Percentiles rank a stretch among this genome's conserved stretches.
phyloP scores from a whole-genome alignment of 371 early-diverging fungal species.

The Blakeslea trispora region DNA sequence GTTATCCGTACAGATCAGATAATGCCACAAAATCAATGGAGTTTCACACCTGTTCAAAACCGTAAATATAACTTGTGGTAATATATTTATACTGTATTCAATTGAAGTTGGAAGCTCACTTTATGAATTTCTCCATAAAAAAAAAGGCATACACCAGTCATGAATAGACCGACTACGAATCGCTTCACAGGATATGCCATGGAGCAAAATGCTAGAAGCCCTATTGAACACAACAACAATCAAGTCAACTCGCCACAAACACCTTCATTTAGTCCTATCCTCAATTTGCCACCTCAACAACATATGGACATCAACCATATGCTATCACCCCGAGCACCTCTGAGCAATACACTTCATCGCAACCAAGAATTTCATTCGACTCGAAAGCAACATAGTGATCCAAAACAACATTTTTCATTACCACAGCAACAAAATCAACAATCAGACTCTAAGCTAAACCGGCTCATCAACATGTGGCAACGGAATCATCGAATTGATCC shows the following conservation, averaged over 20 bases:
- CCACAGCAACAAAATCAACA: slow-evolving; percentile 4
- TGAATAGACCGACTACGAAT: background rate
- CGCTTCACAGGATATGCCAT: background rate
- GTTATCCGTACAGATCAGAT: slow-evolving; percentile 38
- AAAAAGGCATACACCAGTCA: background rate
- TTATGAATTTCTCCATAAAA: background rate
- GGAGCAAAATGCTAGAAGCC: background rate
- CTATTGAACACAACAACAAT: slow-evolving; percentile 9
- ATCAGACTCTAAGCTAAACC: slow-evolving; percentile 21
- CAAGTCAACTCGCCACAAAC: slow-evolving; percentile 1
- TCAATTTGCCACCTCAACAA: slow-evolving; percentile 15
- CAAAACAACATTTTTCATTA: background rate
- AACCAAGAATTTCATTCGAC: no score
- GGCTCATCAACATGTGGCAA: slow-evolving; percentile 26
- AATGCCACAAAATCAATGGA: slow-evolving; percentile 22
- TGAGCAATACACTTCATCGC: slow-evolving; percentile 22
- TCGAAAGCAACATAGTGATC: slow-evolving; percentile 9
- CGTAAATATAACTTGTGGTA: slow-evolving; percentile 13
- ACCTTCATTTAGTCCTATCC: background rate
- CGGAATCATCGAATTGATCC: slow-evolving; percentile 22
- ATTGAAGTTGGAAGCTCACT: no score
- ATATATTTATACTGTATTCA: no score
- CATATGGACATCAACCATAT: slow-evolving; percentile 33
- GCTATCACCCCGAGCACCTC: slow-evolving; percentile 29
- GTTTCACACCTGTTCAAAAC: slow-evolving; percentile 14